These are phyloP conservation scores for Aspergillus felis DNA, from an alignment of 2,329 filamentous ascomycete species.

Conservation along the genomic window DNA sequence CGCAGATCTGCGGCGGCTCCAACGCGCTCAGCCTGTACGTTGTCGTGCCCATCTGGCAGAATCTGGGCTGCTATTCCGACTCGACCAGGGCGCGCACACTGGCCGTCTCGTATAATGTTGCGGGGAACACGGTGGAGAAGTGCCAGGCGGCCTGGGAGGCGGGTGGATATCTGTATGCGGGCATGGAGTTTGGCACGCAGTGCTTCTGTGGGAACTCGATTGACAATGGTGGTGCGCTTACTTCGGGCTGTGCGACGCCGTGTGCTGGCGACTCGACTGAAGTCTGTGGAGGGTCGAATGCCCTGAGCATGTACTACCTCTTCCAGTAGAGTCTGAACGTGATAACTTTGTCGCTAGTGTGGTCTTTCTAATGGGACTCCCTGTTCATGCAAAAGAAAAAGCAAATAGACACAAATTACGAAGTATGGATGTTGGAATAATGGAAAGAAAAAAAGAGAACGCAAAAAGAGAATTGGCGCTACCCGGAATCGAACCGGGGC, in stretches of 20 bases:
- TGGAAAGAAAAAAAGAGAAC: too few species aligned
- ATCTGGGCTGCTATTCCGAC: conserved; percentile 21
- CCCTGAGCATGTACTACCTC: conserved; percentile 17
- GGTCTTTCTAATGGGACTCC: too few species aligned
- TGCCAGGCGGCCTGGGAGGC: conserved; percentile 26
- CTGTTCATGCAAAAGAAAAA: too few species aligned
- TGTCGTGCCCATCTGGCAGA: conserved; percentile 16
- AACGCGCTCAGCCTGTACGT: conserved; percentile 16
- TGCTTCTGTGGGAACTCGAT: conserved; percentile 30
- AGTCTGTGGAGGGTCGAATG: conserved; percentile 31
- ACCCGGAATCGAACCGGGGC: conserved; percentile 27
- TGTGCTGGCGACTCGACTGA: conserved; percentile 41
- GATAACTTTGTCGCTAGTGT: neutral
- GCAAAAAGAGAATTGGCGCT: conserved; percentile 13
- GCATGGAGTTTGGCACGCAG: conserved; percentile 29
- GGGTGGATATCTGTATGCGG: conserved; percentile 26
- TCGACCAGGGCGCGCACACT: conserved; percentile 16
- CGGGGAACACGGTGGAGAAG: conserved; percentile 23
- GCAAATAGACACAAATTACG: too few species aligned
- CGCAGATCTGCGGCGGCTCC: conserved; percentile 32
- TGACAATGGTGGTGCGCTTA: conserved; percentile 18
- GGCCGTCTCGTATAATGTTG: conserved; percentile 12
- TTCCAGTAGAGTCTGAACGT: neutral
- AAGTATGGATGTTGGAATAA: too few species aligned
- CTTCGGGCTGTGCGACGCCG: conserved; percentile 45